Percentiles rank a stretch among this genome's conserved stretches.
Evolutionary conservation across 768 basidiomycete genomes (phyloP).

Genomic region (Pleurotus sapidus): DNA sequence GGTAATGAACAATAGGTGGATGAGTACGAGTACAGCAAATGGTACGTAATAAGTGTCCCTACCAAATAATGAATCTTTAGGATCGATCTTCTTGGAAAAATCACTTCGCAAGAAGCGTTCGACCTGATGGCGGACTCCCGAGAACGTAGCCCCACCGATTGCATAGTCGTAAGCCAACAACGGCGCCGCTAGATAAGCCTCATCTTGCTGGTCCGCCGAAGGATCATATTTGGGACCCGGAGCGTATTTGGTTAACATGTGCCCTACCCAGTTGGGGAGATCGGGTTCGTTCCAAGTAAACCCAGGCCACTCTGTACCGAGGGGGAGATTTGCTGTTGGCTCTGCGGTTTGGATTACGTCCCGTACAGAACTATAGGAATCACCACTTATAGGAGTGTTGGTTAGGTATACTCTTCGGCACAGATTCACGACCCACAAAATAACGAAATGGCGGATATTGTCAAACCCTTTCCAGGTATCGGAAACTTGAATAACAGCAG

Average conservation of each 20-base stretch:
- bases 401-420: no score
- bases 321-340: conserved; percentile 40
- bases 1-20: neutral
- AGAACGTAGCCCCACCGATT: conserved; percentile 45
- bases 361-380: conserved; percentile 53
- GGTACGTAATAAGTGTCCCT: conserved; percentile 39
- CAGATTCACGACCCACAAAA: neutral
- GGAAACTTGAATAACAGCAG: neutral
- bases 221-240: conserved; percentile 34
- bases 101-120: conserved; percentile 23
- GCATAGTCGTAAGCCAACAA: conserved; percentile 61
- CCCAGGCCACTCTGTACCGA: conserved; percentile 51
- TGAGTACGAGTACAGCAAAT: conserved; percentile 24
- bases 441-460: neutral
- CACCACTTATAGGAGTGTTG: conserved; percentile 42
- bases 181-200: conserved; percentile 26
- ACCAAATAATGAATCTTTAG: conserved; percentile 36
- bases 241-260: conserved; percentile 43
- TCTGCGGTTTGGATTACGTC: conserved; percentile 15
- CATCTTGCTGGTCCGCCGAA: conserved; percentile 20
- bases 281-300: conserved; percentile 42
- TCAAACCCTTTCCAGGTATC: neutral
- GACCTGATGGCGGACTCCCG: conserved; percentile 40
- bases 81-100: conserved; percentile 32
- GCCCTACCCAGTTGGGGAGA: conserved; percentile 62